Base-by-base conservation (phyloP, 306 rosid species). In the Elaeagnus macrophylla region DNA sequence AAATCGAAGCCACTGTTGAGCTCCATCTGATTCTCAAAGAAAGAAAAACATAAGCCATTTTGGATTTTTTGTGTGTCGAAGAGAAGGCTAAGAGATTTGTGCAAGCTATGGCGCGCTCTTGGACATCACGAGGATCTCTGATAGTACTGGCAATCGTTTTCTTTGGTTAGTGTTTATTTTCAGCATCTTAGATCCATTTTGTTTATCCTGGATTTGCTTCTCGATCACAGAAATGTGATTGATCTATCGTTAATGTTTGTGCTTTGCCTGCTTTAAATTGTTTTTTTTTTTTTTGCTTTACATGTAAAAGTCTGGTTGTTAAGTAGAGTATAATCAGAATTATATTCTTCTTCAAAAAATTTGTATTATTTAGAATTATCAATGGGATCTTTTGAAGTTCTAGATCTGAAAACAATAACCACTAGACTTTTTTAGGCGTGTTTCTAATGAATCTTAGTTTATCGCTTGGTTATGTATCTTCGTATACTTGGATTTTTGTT, bases 91-190 rank as follows among this genome's bases (percentile, higher is more conserved):
- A 45, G 13, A 36, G 51, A 37, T 38, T 11, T 13, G 0, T 8
- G 44, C 53, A 50, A 67, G 69, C 74, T 54, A 85, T 83, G 95
- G 80, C 82, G 72, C 73, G 78, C 83, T 81, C 88, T 50, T 65
- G 76, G 79, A 70, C 78, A 74, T 72, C 83, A n/a, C 76, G 81
- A 48, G 77, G 74, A 19, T 77, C 95, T 64, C 58, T 86, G 61
- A 51, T 79, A 63, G 80, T 83, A 12, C 67, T 86, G 0, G 90
- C 88, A n/a, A 81, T 90, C 55, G 62, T 90, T 15, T 59, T 71
- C 5, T 69, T 83, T n/a, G 97, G 97, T 86, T 57, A 72, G 40
- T 62, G 65, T 51, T 46, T 25, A 25, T 10, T 48, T 44, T 56
- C 45, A 47, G 2, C 37, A 15, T 3, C 51, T 57, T 66, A 72